Conservation (phyloP, 306 rosid species). For the Urtica urens region DNA sequence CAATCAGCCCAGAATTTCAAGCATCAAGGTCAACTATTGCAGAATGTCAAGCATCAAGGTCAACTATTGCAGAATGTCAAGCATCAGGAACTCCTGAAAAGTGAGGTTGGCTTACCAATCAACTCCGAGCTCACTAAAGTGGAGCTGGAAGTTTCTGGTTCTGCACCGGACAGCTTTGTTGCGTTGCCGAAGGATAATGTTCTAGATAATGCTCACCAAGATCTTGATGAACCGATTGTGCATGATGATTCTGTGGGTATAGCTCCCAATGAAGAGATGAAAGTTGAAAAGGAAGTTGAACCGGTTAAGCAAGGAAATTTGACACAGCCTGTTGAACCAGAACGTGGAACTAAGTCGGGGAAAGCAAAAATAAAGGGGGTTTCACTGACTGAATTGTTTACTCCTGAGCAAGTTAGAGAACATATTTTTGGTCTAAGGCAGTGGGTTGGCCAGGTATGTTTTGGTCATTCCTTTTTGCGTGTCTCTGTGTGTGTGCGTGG, state of each 20-base stretch:
- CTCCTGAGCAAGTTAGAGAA: constrained; percentile 88
- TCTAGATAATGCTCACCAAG: constrained; percentile 29
- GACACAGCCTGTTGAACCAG: constrained; percentile 41
- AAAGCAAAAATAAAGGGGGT: constrained; percentile 95
- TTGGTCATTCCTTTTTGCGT: not conserved
- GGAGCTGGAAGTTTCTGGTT: constrained; percentile 41
- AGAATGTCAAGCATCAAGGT: too few relatives aligned
- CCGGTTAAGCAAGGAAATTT: constrained; percentile 48
- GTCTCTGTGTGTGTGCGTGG: too few relatives aligned
- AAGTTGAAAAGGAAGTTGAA: constrained; percentile 55
- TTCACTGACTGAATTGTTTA: constrained; percentile 78
- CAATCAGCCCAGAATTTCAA: constrained; percentile 36
- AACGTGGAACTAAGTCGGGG: constrained; percentile 77
- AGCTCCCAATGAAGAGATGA: constrained; percentile 47
- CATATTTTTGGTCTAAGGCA: constrained; percentile 81
- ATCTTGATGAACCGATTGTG: constrained; percentile 34
- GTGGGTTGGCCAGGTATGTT: constrained; percentile 97
- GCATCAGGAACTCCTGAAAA: constrained; percentile 34
- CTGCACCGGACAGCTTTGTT: constrained; percentile 28
- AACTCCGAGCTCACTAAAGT: constrained; percentile 54
- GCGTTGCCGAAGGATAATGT: constrained; percentile 41
- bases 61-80: constrained; percentile 34
- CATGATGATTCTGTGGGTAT: constrained; percentile 38
- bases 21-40: too few relatives aligned
- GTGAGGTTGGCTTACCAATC: constrained; percentile 33